These are phyloP conservation scores for Myxozyma neotropica DNA, from an alignment of 805 yeast genomes.

Conservation along the genomic window DNA sequence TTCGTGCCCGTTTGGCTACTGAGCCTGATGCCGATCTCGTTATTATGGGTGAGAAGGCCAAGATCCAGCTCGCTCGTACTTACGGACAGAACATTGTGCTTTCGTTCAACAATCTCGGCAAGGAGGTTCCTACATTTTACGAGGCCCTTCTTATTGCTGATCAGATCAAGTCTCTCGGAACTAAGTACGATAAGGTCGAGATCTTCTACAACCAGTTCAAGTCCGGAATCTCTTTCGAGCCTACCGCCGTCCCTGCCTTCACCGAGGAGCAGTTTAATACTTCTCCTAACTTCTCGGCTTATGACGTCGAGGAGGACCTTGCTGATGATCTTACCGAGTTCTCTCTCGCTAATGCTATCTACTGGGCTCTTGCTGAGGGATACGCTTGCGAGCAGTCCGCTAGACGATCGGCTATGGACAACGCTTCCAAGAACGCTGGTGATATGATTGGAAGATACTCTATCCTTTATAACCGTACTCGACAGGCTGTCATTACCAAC, in stretches of 20 bases:
- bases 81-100: conserved; percentile 67
- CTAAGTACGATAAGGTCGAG: conserved; percentile 70
- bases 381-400: conserved; percentile 97
- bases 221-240: conserved; percentile 88
- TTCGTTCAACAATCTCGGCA: conserved; percentile 89
- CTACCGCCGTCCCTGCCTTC: conserved; percentile 67
- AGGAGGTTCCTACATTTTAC: conserved; percentile 90
- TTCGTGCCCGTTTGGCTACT: conserved; percentile 52
- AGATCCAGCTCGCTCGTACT: conserved; percentile 84
- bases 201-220: conserved; percentile 85
- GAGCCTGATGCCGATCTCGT: conserved; percentile 65
- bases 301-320: conserved; percentile 70
- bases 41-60: conserved; percentile 92
- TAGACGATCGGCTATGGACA: conserved; percentile 99
- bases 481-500: conserved; percentile 99
- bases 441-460: conserved; percentile 97
- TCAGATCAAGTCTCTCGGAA: conserved; percentile 66
- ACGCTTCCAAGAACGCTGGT: conserved; percentile 99
- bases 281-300: conserved; percentile 83
- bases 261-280: conserved; percentile 71
- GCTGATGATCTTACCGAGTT: conserved; percentile 66
- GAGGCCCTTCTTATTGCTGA: conserved; percentile 90
- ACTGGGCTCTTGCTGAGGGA: conserved; percentile 94
- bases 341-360: conserved; percentile 84
- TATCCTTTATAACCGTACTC: conserved; percentile 97